A percentile compares a stretch with the other conserved stretches of the same genome.
phyloP scores from a whole-genome alignment of 495 filamentous ascomycete species.

The Coniosporium apollinis region DNA sequence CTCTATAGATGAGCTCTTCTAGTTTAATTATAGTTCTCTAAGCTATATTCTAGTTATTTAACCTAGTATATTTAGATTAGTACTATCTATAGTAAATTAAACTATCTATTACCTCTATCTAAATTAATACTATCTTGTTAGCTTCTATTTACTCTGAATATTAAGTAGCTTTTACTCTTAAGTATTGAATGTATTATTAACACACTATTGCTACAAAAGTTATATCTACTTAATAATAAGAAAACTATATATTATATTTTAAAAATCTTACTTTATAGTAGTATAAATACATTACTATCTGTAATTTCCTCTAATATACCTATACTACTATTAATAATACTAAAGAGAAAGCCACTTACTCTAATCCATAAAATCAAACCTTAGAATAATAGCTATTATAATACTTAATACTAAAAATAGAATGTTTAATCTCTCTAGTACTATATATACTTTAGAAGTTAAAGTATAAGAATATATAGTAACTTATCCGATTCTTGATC shows the following conservation, averaged over 20 bases:
- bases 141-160: background rate
- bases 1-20: background rate
- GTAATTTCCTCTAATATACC: slow-evolving; percentile 1
- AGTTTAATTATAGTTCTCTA: slow-evolving; percentile 1
- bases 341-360: background rate
- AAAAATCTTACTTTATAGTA: background rate
- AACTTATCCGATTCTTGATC: too few species aligned
- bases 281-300: background rate
- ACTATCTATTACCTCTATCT: background rate
- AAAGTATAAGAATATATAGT: too few species aligned
- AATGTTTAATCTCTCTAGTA: too few species aligned
- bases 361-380: slow-evolving; percentile 1
- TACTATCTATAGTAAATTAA: background rate
- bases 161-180: background rate
- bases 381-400: background rate
- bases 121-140: background rate
- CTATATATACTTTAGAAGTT: too few species aligned
- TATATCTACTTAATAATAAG: slow-evolving; percentile 1
- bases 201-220: background rate
- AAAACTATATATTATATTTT: background rate
- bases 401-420: too few species aligned
- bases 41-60: slow-evolving; percentile 1
- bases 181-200: background rate
- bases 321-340: background rate
- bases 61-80: background rate